phyloP scores from a whole-genome alignment of 352 stramenopile genomes.

The Pythium periplocum region DNA sequence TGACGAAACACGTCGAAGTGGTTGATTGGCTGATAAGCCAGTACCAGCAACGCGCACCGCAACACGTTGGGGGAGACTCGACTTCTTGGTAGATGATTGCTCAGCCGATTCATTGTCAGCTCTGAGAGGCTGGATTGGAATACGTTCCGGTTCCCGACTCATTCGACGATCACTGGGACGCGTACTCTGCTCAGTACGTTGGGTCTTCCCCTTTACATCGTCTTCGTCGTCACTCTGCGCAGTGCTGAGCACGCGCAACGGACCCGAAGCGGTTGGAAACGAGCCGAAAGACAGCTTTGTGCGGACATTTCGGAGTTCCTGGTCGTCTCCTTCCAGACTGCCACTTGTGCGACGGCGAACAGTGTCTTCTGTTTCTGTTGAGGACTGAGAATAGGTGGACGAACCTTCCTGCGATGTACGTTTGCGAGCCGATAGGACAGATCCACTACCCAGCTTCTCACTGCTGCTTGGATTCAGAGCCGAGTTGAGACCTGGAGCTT shows the following conservation, averaged over 20 bases:
- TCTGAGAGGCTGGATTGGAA: too few relatives aligned
- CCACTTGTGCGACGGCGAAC: too few relatives aligned
- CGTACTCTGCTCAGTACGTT: neutral
- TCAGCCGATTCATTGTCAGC: neutral
- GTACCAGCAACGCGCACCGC: conserved; percentile 17
- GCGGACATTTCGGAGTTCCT: conserved; percentile 11
- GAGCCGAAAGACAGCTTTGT: conserved; percentile 28
- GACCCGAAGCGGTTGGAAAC: conserved; percentile 8
- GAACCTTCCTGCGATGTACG: too few relatives aligned
- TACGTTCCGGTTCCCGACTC: conserved; percentile 3
- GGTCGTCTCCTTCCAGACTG: neutral
- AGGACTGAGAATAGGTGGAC: too few relatives aligned
- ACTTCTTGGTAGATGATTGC: conserved; percentile 3
- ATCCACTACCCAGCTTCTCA: conserved; percentile 12
- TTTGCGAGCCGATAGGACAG: conserved; percentile 17
- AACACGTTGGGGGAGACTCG: conserved; percentile 31
- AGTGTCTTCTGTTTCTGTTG: too few relatives aligned
- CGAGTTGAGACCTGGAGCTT: too few relatives aligned
- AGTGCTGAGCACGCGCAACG: conserved; percentile 22
- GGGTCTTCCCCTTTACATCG: conserved; percentile 1
- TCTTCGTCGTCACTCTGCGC: conserved; percentile 21
- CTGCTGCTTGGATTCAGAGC: too few relatives aligned
- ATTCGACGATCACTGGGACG: conserved; percentile 5
- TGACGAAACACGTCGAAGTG: conserved; percentile 17
- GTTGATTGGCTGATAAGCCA: conserved; percentile 1